Evolutionary conservation across 768 basidiomycete genomes (phyloP), one percentile per base, ranked within the genome.

Genomic region (Asterophora lycoperdoides): DNA sequence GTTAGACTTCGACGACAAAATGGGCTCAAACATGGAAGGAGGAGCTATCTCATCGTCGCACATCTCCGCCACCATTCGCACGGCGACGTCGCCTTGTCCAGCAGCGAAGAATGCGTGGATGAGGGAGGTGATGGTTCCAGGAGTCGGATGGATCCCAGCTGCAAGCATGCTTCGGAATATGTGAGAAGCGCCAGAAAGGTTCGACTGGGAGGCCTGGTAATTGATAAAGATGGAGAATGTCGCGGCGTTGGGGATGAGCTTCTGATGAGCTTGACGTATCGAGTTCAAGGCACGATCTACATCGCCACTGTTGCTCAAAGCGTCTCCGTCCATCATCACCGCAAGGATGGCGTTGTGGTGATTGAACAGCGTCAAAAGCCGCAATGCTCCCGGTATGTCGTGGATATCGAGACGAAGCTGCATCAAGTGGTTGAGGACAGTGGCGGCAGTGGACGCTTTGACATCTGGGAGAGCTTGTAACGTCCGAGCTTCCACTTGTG

Each of bases 361-460:
- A 39, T 71, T 59, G 71, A 84, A 82, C 41, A 75, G 58, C 10
- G 74, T 70, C 19, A 87, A 63, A 19, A 84, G 62, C 44, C 68
- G 69, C 17, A 74, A 54, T 4, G 77, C 76, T 18, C 70, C 71
- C 33, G 61, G 36, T 44, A 79, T 49, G 65, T 89, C 80, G 56
- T 69, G 64, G 26, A 68, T 61, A 58, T 84, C 82, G 34, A 91
- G 60, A 38, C 77, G 72, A 34, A 82, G 72, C 53, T 78, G 78
- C 37, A 89, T 71, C n/a, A 90, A 67, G 51, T 74, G 75, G 72
- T 91, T 91, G 61, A 90, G 60, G n/a, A 81, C 72, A 23, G 65
- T 62, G n/a, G 80, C 78, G 34, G 78, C 73, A 1, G 67, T 64
- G 3, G 54, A 63, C 11, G 55, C 56, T 51, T 69, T 67, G 50